These are phyloP conservation scores for Berkeleyomyces basicola DNA, from an alignment of 2,329 filamentous ascomycete genomes.

Conservation along the genomic window DNA sequence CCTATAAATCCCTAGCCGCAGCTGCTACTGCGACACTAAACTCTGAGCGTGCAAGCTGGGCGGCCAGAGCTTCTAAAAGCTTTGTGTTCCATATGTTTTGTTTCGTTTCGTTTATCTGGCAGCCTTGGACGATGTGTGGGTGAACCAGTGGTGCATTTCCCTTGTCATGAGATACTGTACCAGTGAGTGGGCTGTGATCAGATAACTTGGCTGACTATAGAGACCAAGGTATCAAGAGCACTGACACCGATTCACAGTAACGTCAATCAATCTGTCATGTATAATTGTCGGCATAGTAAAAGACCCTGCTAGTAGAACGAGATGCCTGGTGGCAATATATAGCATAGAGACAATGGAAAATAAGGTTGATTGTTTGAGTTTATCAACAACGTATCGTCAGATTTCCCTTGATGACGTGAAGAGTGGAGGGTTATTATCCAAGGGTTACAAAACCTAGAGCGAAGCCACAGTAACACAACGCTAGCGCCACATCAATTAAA, in stretches of 20 bases:
- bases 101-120: not conserved
- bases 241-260: not conserved
- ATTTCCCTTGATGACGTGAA: not conserved
- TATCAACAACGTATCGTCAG: not conserved
- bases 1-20: not conserved
- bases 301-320: not conserved
- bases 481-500: conserved; percentile 8
- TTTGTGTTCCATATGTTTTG: not conserved
- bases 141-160: not conserved
- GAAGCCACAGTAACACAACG: not conserved
- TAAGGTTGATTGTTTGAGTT: not conserved
- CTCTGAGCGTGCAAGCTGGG: not conserved
- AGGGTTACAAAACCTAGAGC: not conserved
- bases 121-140: not conserved
- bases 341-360: not conserved
- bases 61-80: not conserved
- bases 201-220: not conserved
- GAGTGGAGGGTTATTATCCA: not conserved
- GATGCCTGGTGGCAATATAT: not conserved
- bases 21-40: not conserved
- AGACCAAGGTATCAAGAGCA: not conserved
- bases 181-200: not conserved
- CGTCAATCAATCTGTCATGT: not conserved
- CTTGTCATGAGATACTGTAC: not conserved
- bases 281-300: not conserved